Evolutionary conservation across 768 basidiomycete genomes (phyloP), one percentile per base, ranked within the genome.

Genomic region (Baorangia bicolor): DNA sequence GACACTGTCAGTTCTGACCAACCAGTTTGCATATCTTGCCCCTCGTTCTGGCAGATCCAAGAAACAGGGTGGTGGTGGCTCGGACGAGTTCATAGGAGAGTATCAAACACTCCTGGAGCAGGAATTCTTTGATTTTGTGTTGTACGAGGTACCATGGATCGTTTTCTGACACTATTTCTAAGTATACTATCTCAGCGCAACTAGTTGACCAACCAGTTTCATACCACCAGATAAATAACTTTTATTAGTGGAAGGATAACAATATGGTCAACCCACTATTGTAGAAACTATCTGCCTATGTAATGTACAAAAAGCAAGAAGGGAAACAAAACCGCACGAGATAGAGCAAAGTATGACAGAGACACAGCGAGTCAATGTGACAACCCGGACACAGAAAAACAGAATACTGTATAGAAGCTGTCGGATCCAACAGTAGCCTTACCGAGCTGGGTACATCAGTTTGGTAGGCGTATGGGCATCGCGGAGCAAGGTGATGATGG

Each of bases 61-160:
- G 59, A 70, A 72, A 45, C 58, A 58, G 55, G 58, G 57, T 23
- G 65, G 64, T 10, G 74, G 72, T 1, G 74, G 71, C 8, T 76
- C 74, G 41, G 86, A 88, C 6, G 92, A 94, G 27, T 87, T 92
- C 53, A 79, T 83, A 14, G 96, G 94, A 60, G 96, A 99, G 72
- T 99, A 90, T 70, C 91, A 94, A 69, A 82, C 84, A 13, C 75
- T 99, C 35, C 83, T 99, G 80, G 97, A 99, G 67, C 90, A 95
- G 70, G 96, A 99, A 71, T 91, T 90, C 69, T 94, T 89, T 69
- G 93, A 96, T 73, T 99, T 98, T 65, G 92, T 98, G 23, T 69
- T 96, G 67, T 95, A 87, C 68, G 96, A 98, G 71, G 83, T 99
- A 50, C 93, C 92, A 31, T 94, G 90, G 89, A 90, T 97, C 62